Conservation (phyloP, 108 stramenopile species). For the Licmophora abbreviata region DNA sequence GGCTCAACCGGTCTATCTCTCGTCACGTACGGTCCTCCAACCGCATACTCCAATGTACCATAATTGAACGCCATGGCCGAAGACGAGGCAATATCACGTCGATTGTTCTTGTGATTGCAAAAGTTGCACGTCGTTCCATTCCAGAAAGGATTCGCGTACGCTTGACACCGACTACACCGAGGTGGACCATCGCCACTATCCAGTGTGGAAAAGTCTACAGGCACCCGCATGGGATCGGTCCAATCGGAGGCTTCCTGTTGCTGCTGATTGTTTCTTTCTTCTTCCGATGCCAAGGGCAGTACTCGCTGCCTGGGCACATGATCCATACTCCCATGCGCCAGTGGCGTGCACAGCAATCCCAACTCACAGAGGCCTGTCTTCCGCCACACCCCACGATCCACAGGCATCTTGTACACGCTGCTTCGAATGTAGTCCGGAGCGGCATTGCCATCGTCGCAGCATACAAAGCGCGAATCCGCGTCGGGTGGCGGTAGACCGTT, state of each 20-base stretch:
- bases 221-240: slow-evolving; percentile 28
- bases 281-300: slow-evolving; percentile 1
- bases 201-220: slow-evolving; percentile 25
- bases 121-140: slow-evolving; percentile 39
- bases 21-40: slow-evolving; percentile 56
- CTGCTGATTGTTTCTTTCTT: neutral
- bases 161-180: slow-evolving; percentile 56
- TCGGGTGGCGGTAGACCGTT: slow-evolving; percentile 31
- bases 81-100: slow-evolving; percentile 10
- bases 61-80: slow-evolving; percentile 13
- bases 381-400: slow-evolving; percentile 28
- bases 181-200: slow-evolving; percentile 23
- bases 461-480: slow-evolving; percentile 45
- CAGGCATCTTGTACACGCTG: slow-evolving; percentile 52
- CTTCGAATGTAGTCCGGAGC: slow-evolving; percentile 48
- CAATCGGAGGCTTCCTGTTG: slow-evolving; percentile 4
- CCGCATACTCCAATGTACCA: slow-evolving; percentile 69
- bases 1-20: slow-evolving; percentile 29
- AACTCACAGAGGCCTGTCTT: slow-evolving; percentile 41
- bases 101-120: slow-evolving; percentile 33
- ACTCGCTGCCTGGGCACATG: slow-evolving; percentile 3
- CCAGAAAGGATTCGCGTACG: slow-evolving; percentile 78
- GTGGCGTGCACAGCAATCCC: slow-evolving; percentile 49
- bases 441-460: slow-evolving; percentile 52
- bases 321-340: slow-evolving; percentile 28